Base-by-base conservation (phyloP, 2,329 filamentous ascomycete species). In the Calcarisporium arbuscula region DNA sequence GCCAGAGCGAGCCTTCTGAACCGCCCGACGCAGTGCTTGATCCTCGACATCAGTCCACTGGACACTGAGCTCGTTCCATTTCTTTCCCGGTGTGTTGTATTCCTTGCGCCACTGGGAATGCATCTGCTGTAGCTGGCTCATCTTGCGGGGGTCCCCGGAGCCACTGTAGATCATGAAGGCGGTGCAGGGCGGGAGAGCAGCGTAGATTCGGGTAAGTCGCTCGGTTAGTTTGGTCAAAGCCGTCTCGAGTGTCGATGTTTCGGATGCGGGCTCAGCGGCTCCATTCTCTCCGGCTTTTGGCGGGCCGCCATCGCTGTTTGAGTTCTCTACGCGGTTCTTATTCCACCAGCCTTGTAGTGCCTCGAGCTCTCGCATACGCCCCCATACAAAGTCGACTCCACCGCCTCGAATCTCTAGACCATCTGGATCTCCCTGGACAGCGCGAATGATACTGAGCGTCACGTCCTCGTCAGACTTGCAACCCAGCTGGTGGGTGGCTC, bases 311-410 rank as follows among this genome's bases (percentile, higher is more conserved):
- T 58, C 53, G 39, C 48, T 54, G 38, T 44, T 48, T 41, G 56
- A 45, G 30, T 48, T 52, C 50, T 61, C 55, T 26, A 60, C 50
- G 27, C 67, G 67, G 52, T 75, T 76, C 38, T 66, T 67, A 47
- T 80, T 80, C 77, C 78, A 81, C 77, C 77, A 82, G 6, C 78
- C 78, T 42, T 78, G 77, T 12, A 76, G 60, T 12, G 73, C 72
- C 54, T 83, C 79, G 25, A 83, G 65, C 49, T 80, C 75, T 39
- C 77, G 72, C 59, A 84, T 71, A 36, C 79, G 71, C 5, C 70
- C 79, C 68, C 77, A 83, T 12, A 79, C 69, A 48, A 84, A 82
- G 51, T 82, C 77, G 27, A 80, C 77, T 28, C 77, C 74, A 31
- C 76, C 72, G 30, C 64, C 70, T 17, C 66, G 68, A 37, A 82